Evolutionary conservation across 108 stramenopile genomes (phyloP).

Genomic region (Discostella pseudostelligera): DNA sequence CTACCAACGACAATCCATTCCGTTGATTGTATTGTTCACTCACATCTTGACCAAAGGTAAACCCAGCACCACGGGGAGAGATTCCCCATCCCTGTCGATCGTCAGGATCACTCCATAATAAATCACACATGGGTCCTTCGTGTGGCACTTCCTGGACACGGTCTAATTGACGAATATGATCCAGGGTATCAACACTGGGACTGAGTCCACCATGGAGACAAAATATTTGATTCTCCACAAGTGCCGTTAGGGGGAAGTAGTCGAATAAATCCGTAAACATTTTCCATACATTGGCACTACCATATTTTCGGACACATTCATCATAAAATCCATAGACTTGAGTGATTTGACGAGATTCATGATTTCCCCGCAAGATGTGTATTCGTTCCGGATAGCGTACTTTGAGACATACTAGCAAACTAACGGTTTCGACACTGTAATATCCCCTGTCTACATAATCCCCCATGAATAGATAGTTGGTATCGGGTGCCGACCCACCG

Average conservation of each 20-base stretch:
- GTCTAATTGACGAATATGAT: conserved; percentile 95
- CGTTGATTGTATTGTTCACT: conserved; percentile 86
- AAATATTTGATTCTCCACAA: conserved; percentile 95
- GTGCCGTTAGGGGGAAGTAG: conserved; percentile 93
- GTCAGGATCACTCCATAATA: conserved; percentile 98
- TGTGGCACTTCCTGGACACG: conserved; percentile 97
- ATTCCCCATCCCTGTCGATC: conserved; percentile 97
- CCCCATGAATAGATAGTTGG: conserved; percentile 99
- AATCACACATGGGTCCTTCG: conserved; percentile 98
- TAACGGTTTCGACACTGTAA: conserved; percentile 96
- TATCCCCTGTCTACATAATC: conserved; percentile 99
- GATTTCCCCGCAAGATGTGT: conserved; percentile 93
- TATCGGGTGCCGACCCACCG: conserved; percentile 94
- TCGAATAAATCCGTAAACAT: conserved; percentile 97
- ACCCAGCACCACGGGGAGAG: conserved; percentile 95
- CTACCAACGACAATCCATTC: conserved; percentile 86
- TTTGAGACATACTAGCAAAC: conserved; percentile 92
- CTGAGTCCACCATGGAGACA: conserved; percentile 96
- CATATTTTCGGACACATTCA: conserved; percentile 98
- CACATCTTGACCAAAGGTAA: conserved; percentile 92
- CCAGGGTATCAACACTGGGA: conserved; percentile 92
- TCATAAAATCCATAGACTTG: conserved; percentile 99
- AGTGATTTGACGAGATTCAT: conserved; percentile 93
- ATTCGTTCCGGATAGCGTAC: conserved; percentile 94
- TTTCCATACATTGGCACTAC: conserved; percentile 97